Conservation (phyloP, 1,284 basidiomycete genomes). For the Cryptococcus jaspeensis region DNA sequence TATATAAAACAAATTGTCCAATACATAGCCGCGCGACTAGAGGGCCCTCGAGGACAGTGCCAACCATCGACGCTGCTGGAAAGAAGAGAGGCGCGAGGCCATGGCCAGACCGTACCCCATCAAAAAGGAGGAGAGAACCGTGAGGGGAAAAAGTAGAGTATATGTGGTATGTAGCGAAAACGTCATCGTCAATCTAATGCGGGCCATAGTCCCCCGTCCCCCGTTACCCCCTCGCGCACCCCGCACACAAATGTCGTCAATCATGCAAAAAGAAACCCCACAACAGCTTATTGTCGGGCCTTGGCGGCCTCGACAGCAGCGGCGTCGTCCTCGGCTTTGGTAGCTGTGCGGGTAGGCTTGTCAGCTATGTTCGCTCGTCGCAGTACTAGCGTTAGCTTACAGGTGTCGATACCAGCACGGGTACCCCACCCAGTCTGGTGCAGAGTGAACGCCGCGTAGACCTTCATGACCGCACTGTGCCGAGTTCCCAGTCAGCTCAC, state of each 20-base stretch:
- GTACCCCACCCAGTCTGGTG: conserved; percentile 92
- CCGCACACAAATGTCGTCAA: too few species aligned
- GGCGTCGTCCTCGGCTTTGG: not conserved
- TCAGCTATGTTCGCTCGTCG: not conserved
- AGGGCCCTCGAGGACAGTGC: not conserved
- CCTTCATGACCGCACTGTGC: conserved; percentile 77
- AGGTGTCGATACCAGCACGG: conserved; percentile 81
- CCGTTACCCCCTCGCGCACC: too few species aligned
- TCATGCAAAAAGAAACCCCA: too few species aligned
- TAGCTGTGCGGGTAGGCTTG: not conserved
- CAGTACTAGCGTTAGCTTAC: conserved; percentile 23
- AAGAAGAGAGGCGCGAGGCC: too few species aligned
- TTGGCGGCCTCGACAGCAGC: too few species aligned
- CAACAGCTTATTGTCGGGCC: too few species aligned
- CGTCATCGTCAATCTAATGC: too few species aligned
- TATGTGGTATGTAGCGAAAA: too few species aligned
- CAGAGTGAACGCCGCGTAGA: conserved; percentile 76
- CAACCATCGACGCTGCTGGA: not conserved
- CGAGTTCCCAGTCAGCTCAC: not conserved
- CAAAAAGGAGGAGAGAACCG: too few species aligned
- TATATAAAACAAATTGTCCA: conserved; percentile 2
- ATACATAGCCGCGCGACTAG: conserved; percentile 1
- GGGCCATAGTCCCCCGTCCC: too few species aligned
- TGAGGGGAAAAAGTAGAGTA: too few species aligned
- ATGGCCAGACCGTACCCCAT: too few species aligned